A percentile compares a stretch with the other conserved stretches of the same genome.
Evolutionary conservation across 768 basidiomycete genomes (phyloP).

Genomic region (Kwoniella dejecticola): DNA sequence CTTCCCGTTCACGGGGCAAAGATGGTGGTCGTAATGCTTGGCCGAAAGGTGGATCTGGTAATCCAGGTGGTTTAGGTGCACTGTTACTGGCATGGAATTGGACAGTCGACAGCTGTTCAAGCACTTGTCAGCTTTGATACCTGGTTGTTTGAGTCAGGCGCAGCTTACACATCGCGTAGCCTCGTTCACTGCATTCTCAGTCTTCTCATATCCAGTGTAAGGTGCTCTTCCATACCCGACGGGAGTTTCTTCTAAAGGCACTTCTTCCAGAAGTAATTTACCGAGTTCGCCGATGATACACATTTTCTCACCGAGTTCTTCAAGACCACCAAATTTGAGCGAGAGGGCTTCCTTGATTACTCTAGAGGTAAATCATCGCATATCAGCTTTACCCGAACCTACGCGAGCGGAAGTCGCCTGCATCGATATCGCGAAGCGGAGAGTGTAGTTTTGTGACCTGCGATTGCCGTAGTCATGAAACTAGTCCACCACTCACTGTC

Average conservation of each 20-base stretch:
- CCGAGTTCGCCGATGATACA: constrained; percentile 63
- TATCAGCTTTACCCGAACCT: background rate
- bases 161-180: constrained; percentile 58
- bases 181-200: constrained; percentile 66
- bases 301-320: constrained; percentile 83
- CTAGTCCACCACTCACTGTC: constrained; percentile 55
- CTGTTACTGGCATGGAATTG: constrained; percentile 35
- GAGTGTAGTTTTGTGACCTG: background rate
- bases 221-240: constrained; percentile 75
- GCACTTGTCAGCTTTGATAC: constrained; percentile 13
- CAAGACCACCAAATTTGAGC: constrained; percentile 81
- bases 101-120: constrained; percentile 35
- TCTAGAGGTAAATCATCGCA: constrained; percentile 4
- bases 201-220: constrained; percentile 67
- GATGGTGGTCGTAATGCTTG: constrained; percentile 21
- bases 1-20: constrained; percentile 19
- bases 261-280: constrained; percentile 65
- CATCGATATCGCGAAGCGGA: too few species aligned
- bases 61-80: constrained; percentile 35
- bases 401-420: too few species aligned
- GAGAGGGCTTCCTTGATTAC: constrained; percentile 71
- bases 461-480: background rate
- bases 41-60: constrained; percentile 31
- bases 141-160: constrained; percentile 14
- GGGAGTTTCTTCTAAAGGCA: constrained; percentile 75